These are phyloP conservation scores for Tricholoma hemisulphureum DNA, from an alignment of 768 basidiomycete species.

Conservation along the genomic window DNA sequence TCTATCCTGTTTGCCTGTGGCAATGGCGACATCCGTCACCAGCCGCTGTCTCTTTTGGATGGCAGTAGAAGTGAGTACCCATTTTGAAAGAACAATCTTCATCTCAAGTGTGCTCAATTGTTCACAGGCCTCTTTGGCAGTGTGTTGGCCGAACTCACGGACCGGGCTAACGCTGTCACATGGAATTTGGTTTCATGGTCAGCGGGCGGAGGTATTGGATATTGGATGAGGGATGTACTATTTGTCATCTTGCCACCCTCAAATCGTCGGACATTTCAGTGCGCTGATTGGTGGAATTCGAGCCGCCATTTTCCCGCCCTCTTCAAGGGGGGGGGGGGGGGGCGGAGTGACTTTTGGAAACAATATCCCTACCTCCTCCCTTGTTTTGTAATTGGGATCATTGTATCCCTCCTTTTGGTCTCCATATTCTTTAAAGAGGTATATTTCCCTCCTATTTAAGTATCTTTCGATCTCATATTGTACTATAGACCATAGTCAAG, in stretches of 20 bases:
- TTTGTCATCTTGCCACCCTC: slow-evolving; percentile 2
- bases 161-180: not conserved
- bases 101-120: not conserved
- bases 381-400: slow-evolving; percentile 9
- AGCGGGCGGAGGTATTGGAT: not conserved
- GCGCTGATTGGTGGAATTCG: slow-evolving; percentile 54
- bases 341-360: slow-evolving; percentile 45
- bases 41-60: slow-evolving; percentile 48
- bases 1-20: not conserved
- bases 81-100: not conserved
- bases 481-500: not conserved
- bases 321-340: too few species aligned
- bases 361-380: slow-evolving; percentile 33
- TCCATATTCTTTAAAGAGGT: not conserved
- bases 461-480: not conserved
- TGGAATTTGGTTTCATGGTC: not conserved
- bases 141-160: not conserved
- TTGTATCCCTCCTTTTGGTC: not conserved
- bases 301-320: slow-evolving; percentile 43
- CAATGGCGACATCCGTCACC: not conserved
- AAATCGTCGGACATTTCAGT: slow-evolving; percentile 26
- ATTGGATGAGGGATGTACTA: not conserved
- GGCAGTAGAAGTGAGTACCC: slow-evolving; percentile 44
- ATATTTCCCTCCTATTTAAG: not conserved
- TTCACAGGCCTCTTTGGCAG: not conserved